Evolutionary conservation across 768 basidiomycete species (phyloP).

Genomic region (Lepiota brunneoincarnata): DNA sequence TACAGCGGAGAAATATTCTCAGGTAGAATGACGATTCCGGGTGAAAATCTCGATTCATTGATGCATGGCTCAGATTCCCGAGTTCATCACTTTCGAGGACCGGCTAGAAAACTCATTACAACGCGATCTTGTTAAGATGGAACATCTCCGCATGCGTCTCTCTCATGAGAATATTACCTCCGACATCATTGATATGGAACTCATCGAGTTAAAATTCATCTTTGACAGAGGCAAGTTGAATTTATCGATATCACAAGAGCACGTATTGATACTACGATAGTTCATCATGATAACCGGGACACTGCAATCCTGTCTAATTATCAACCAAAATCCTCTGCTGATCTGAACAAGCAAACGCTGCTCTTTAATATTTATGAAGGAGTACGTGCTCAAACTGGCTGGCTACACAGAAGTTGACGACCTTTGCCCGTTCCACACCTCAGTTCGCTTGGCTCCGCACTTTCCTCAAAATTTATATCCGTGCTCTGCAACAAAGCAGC

Average conservation of each 20-base stretch:
- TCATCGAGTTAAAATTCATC: constrained; percentile 81
- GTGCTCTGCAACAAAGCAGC: constrained; percentile 73
- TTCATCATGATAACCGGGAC: constrained; percentile 86
- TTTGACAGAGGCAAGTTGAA: constrained; percentile 64
- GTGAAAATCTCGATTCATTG: background rate
- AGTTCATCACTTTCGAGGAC: constrained; percentile 81
- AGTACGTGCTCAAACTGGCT: constrained; percentile 37
- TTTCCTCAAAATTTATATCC: constrained; percentile 77
- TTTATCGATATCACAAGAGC: background rate
- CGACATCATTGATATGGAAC: constrained; percentile 77
- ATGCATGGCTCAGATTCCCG: constrained; percentile 56
- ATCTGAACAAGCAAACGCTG: constrained; percentile 66
- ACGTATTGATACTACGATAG: constrained; percentile 31
- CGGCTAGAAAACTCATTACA: constrained; percentile 82
- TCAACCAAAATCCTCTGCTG: constrained; percentile 53
- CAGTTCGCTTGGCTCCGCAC: constrained; percentile 71
- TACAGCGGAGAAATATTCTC: constrained; percentile 59
- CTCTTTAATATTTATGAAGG: constrained; percentile 63
- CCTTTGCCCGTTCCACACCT: background rate
- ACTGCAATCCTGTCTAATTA: constrained; percentile 75
- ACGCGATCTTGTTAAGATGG: constrained; percentile 77
- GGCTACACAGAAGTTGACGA: background rate
- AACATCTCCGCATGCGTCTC: constrained; percentile 82
- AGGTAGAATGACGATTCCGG: background rate
- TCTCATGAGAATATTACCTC: constrained; percentile 68